Base-by-base conservation (phyloP, 306 rosid genomes). In the Sindora glabra region DNA sequence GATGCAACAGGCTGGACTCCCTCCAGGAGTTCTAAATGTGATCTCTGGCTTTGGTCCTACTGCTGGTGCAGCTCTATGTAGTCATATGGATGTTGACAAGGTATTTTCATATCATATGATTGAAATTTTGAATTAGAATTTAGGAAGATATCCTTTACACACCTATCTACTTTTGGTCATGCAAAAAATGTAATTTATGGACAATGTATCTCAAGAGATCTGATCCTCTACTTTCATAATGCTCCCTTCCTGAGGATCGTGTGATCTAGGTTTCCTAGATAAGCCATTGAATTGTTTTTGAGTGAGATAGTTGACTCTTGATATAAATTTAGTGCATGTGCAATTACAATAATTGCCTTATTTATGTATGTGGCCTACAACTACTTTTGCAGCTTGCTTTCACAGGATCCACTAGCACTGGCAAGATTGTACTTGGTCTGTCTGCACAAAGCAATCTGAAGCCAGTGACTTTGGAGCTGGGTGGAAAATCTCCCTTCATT, bases 401-500 rank as follows among this genome's bases (percentile, higher is more conserved):
- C 70, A 88, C 96, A 23, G 89, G 96, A 70, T 88, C 96, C 39
- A 79, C 74, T 27, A 23, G 30, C 25, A 88, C 94, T 0, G 96
- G 96, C 3, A 84, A 84, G 69, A 30, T 67, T 18, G 68, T 82
- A 19, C 73, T 77, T 26, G 70, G 49, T 63, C 47, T 84, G 18
- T 79, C 96, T 8, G 77, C 96, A 26, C 65, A 56, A 53, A 82
- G 94, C 84, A 88, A 88, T 77, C 71, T 88, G 52, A 88, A 84
- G 66, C 74, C 77, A 7, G 96, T 82, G 54, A 88, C 96, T 12
- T 56, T 82, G 73, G 96, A 88, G 74, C 77, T 88, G 18, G 96
- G 96, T 3, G 89, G 96, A 59, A 88, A 82, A 72, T 84, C 96
- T 69, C 92, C 89, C 13, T 68, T 88, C 70, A 88, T 88, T 63